Evolutionary conservation across 768 basidiomycete species (phyloP).

Genomic region (Auricularia heimuer): DNA sequence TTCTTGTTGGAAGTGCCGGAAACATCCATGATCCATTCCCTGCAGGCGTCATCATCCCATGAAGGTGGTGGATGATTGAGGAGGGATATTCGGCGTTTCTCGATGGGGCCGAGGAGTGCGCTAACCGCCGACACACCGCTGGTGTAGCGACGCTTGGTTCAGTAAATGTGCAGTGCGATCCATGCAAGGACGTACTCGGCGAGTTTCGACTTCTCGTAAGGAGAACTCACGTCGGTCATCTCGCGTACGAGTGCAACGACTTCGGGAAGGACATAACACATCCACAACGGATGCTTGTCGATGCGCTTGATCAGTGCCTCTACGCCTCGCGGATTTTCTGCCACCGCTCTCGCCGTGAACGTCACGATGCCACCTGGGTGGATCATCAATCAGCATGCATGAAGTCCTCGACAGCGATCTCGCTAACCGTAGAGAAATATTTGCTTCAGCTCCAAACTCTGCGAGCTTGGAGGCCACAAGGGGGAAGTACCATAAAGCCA

Average conservation of each 20-base stretch:
- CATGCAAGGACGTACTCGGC: background rate
- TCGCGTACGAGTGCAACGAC: background rate
- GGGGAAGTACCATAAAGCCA: background rate
- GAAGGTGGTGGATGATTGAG: background rate
- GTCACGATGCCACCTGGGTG: background rate
- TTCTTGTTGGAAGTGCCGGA: background rate
- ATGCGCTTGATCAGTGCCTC: background rate
- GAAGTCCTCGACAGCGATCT: background rate
- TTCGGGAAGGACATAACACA: background rate
- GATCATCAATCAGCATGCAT: background rate
- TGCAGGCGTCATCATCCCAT: background rate
- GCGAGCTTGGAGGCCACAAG: background rate
- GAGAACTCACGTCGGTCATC: background rate
- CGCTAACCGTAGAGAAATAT: background rate
- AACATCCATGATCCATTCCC: background rate
- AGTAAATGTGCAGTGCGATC: background rate
- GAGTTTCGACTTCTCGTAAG: background rate
- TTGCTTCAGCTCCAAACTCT: background rate
- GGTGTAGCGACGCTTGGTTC: background rate
- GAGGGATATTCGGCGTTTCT: background rate
- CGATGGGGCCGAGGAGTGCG: background rate
- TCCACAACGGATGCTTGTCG: background rate
- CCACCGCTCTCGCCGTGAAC: background rate
- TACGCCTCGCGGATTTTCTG: background rate
- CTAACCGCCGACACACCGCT: background rate